These are phyloP conservation scores for Sarocladium oryzae DNA, from an alignment of 2,329 filamentous ascomycete genomes.

Conservation along the genomic window DNA sequence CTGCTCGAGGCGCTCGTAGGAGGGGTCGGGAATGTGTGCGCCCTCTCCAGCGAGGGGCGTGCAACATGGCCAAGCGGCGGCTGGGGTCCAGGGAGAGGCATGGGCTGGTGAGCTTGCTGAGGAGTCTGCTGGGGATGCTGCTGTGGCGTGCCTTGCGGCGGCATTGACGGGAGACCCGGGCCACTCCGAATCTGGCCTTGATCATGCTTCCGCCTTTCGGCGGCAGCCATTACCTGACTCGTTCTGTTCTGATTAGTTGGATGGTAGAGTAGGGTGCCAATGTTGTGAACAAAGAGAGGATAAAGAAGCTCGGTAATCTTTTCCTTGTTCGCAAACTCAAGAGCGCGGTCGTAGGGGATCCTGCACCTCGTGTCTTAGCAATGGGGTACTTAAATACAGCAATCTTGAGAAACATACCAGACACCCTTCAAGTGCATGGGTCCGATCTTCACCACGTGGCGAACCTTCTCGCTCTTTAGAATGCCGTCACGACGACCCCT, in stretches of 20 bases:
- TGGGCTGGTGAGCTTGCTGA: conserved; percentile 30
- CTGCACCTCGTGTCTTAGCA: conserved; percentile 42
- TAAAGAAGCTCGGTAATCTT: conserved; percentile 96
- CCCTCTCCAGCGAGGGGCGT: conserved; percentile 72
- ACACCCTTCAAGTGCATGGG: conserved; percentile 99
- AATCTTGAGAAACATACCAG: conserved; percentile 58
- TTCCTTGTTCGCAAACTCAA: conserved; percentile 99
- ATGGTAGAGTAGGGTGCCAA: conserved; percentile 87
- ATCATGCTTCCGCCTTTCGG: conserved; percentile 69
- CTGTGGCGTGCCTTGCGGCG: conserved; percentile 47
- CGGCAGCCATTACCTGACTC: conserved; percentile 81
- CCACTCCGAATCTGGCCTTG: conserved; percentile 57
- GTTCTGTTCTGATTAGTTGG: conserved; percentile 79
- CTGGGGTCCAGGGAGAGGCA: conserved; percentile 55
- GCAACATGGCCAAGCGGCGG: conserved; percentile 59
- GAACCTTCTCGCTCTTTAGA: conserved; percentile 92
- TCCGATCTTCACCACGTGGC: conserved; percentile 97
- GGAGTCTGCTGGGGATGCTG: not conserved
- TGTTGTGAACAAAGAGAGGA: conserved; percentile 95
- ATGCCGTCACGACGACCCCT: conserved; percentile 92
- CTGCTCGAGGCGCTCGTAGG: conserved; percentile 81
- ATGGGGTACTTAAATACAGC: not conserved
- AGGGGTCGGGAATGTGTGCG: conserved; percentile 90
- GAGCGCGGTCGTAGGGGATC: conserved; percentile 96
- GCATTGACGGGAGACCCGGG: conserved; percentile 58